These are phyloP conservation scores for Epithemia pelagica DNA, from an alignment of 108 stramenopile species.

Conservation along the genomic window DNA sequence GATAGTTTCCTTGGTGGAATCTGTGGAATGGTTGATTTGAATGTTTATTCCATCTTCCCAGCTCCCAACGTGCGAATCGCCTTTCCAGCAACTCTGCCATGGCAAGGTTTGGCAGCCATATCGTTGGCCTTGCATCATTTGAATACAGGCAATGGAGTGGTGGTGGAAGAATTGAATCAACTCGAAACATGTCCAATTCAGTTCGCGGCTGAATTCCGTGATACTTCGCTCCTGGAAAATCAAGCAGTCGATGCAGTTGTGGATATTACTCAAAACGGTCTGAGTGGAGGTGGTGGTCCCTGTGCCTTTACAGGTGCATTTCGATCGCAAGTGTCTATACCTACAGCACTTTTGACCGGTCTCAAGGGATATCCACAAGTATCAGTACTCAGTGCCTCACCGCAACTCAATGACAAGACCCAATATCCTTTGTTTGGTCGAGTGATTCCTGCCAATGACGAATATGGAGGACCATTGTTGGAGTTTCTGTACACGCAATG, in stretches of 20 bases:
- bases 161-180: constrained; percentile 36
- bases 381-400: constrained; percentile 22
- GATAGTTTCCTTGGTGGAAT: too few relatives aligned
- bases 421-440: constrained; percentile 47
- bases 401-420: constrained; percentile 21
- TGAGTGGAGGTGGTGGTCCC: too few relatives aligned
- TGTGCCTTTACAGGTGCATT: constrained; percentile 47
- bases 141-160: constrained; percentile 39
- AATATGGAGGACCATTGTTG: constrained; percentile 22
- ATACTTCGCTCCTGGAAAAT: neutral
- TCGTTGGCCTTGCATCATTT: constrained; percentile 40
- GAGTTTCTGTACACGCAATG: constrained; percentile 12
- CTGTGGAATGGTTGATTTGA: too few relatives aligned
- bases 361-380: constrained; percentile 52
- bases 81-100: too few relatives aligned
- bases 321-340: constrained; percentile 30
- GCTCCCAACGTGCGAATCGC: too few relatives aligned
- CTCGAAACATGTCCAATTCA: too few relatives aligned
- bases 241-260: constrained; percentile 10
- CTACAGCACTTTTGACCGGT: constrained; percentile 39
- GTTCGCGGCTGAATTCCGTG: constrained; percentile 24
- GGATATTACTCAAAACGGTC: too few relatives aligned
- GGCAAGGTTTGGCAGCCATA: too few relatives aligned
- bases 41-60: too few relatives aligned
- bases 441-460: constrained; percentile 31